Conservation (phyloP, 768 basidiomycete genomes). For the Vishniacozyma victoriae region DNA sequence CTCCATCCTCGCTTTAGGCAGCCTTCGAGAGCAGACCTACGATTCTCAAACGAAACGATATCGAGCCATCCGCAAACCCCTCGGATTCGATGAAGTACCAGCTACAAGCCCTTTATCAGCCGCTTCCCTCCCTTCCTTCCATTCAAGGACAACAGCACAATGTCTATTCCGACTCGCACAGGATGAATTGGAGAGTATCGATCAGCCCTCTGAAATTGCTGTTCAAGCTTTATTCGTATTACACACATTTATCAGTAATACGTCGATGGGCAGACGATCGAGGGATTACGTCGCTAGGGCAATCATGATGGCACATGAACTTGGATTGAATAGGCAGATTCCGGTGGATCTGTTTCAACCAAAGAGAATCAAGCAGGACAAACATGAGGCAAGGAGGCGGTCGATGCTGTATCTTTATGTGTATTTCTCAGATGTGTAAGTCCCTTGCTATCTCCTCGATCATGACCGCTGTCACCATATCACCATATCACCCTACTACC, state of each 20-base stretch:
- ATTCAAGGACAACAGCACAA: constrained; percentile 1
- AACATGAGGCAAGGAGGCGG: constrained; percentile 2
- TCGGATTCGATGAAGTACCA: too few species aligned
- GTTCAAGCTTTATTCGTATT: constrained; percentile 19
- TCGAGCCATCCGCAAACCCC: neutral
- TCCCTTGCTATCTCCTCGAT: too few species aligned
- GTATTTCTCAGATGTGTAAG: constrained; percentile 24
- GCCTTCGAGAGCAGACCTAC: constrained; percentile 12
- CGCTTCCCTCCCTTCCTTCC: neutral
- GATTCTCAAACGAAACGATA: neutral
- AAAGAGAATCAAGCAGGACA: neutral
- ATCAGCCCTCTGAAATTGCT: constrained; percentile 10
- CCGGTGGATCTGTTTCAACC: neutral
- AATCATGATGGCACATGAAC: constrained; percentile 20
- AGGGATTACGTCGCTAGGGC: constrained; percentile 19
- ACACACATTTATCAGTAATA: constrained; percentile 21
- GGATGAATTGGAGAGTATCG: constrained; percentile 12
- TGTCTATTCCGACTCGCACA: constrained; percentile 16
- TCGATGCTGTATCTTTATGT: constrained; percentile 20
- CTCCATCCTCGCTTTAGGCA: constrained; percentile 12
- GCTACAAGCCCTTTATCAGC: neutral
- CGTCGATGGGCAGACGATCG: constrained; percentile 14
- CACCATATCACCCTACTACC: too few species aligned
- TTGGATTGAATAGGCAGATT: constrained; percentile 13
- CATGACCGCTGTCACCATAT: too few species aligned